Percentiles rank a stretch among this genome's conserved stretches.
phyloP scores from a whole-genome alignment of 108 stramenopile genomes.

The Pelagomonas calceolata region DNA sequence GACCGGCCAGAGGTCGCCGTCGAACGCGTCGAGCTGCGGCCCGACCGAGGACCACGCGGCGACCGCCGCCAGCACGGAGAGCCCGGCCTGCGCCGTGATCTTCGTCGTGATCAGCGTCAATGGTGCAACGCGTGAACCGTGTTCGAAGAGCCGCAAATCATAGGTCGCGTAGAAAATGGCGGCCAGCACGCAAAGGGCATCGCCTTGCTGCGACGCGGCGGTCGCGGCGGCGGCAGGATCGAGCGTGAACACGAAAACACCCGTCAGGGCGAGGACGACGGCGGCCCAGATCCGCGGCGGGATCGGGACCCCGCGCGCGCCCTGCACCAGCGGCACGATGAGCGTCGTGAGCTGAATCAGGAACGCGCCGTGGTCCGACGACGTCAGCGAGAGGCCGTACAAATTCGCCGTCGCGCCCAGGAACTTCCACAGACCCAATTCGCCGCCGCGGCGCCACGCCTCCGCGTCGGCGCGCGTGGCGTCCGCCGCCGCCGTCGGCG shows the following conservation, averaged over 20 bases:
- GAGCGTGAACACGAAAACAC: conserved; percentile 54
- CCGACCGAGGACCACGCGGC: too few species aligned
- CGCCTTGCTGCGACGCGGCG: conserved; percentile 30
- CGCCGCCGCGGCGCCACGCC: conserved; percentile 19
- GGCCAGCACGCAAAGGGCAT: conserved; percentile 51
- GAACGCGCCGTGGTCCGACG: conserved; percentile 63
- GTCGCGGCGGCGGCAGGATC: conserved; percentile 29
- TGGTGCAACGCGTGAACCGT: conserved; percentile 49
- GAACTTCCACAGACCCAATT: conserved; percentile 49
- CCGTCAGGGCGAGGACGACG: conserved; percentile 48
- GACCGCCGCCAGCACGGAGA: conserved; percentile 22
- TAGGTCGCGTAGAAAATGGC: conserved; percentile 63
- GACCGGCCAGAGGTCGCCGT: conserved; percentile 8
- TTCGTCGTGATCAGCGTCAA: conserved; percentile 52
- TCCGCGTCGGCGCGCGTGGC: not conserved
- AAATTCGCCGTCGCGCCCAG: conserved; percentile 59
- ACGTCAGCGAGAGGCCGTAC: conserved; percentile 56
- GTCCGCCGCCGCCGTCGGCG: conserved; percentile 18
- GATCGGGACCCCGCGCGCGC: conserved; percentile 54
- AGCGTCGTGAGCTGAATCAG: conserved; percentile 63
- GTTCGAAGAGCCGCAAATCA: conserved; percentile 54
- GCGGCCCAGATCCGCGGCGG: conserved; percentile 47
- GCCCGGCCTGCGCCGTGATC: conserved; percentile 50
- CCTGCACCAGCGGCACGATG: conserved; percentile 55
- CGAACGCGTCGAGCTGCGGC: conserved; percentile 23